These are phyloP conservation scores for Aspergillus phoenicis DNA, from an alignment of 2,329 filamentous ascomycete species.

Conservation along the genomic window DNA sequence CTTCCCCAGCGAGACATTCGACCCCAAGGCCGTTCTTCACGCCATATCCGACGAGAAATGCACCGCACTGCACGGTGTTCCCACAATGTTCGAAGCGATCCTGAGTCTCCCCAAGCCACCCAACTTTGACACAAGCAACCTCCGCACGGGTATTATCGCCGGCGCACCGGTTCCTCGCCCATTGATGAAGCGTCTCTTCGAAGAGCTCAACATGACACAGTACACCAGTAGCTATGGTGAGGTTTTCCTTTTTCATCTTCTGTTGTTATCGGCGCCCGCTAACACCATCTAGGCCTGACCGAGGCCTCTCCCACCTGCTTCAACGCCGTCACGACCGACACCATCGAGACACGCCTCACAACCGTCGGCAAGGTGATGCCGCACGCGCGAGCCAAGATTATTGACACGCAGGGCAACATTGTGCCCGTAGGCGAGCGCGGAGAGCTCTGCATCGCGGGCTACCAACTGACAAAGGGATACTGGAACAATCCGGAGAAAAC, in stretches of 20 bases:
- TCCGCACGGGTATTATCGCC: constrained; percentile 77
- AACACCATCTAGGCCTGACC: constrained; percentile 58
- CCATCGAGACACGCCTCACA: constrained; percentile 65
- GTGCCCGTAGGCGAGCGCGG: constrained; percentile 69
- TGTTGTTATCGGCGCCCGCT: background rate
- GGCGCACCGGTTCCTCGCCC: constrained; percentile 75
- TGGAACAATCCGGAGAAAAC: constrained; percentile 74
- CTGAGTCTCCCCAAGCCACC: constrained; percentile 52
- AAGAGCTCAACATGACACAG: constrained; percentile 72
- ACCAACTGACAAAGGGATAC: constrained; percentile 67
- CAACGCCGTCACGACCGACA: constrained; percentile 75
- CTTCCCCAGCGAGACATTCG: constrained; percentile 74
- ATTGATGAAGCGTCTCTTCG: constrained; percentile 72
- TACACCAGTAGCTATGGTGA: constrained; percentile 66
- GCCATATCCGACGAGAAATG: constrained; percentile 68
- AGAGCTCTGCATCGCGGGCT: constrained; percentile 77
- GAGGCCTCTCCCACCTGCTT: constrained; percentile 80
- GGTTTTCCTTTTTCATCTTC: background rate
- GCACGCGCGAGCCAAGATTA: constrained; percentile 75
- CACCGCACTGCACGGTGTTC: constrained; percentile 78
- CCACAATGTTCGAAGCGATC: constrained; percentile 78
- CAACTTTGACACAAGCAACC: constrained; percentile 52
- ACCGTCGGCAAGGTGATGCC: constrained; percentile 78
- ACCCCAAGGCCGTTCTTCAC: constrained; percentile 65
- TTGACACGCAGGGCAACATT: constrained; percentile 64